Percentiles rank a stretch among this genome's conserved stretches.
Evolutionary conservation across 108 stramenopile species (phyloP).

Genomic region (Aurantiochytrium sp.): DNA sequence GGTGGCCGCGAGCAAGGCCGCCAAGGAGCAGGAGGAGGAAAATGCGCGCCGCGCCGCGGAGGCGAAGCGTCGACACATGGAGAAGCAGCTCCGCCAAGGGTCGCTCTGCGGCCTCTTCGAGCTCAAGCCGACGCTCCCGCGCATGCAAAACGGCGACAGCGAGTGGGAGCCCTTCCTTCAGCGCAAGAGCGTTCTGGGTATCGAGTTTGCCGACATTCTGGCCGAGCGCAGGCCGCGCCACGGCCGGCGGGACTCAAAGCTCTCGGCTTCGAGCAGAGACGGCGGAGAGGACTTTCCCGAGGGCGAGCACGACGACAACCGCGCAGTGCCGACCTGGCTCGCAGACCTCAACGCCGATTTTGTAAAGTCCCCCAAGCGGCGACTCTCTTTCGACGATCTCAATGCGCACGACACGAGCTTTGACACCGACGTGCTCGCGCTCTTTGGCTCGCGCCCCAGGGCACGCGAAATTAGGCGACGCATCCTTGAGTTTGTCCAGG

Average conservation of each 20-base stretch:
- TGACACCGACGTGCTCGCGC: background rate
- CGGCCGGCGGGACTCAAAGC: no score
- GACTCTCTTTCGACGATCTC: background rate
- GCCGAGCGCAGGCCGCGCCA: no score
- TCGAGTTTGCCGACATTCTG: background rate
- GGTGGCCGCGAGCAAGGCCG: background rate
- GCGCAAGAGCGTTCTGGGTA: background rate
- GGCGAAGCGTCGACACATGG: background rate
- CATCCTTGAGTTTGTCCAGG: background rate
- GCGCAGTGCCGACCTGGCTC: background rate
- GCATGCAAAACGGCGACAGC: background rate
- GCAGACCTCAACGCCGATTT: background rate
- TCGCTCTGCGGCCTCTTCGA: background rate
- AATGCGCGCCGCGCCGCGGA: slow-evolving; percentile 2
- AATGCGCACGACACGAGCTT: background rate
- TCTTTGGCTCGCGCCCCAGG: background rate
- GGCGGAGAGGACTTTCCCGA: background rate
- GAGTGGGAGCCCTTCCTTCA: background rate
- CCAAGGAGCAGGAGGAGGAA: slow-evolving; percentile 2
- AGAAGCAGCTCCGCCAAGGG: background rate
- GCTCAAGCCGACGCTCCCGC: background rate
- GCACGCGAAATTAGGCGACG: background rate
- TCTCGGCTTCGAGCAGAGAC: no score
- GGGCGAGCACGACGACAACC: background rate
- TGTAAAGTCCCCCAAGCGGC: background rate